Evolutionary conservation across 306 rosid species (phyloP), one percentile per base, ranked within the genome.

Genomic region (Lathyrus aphaca): DNA sequence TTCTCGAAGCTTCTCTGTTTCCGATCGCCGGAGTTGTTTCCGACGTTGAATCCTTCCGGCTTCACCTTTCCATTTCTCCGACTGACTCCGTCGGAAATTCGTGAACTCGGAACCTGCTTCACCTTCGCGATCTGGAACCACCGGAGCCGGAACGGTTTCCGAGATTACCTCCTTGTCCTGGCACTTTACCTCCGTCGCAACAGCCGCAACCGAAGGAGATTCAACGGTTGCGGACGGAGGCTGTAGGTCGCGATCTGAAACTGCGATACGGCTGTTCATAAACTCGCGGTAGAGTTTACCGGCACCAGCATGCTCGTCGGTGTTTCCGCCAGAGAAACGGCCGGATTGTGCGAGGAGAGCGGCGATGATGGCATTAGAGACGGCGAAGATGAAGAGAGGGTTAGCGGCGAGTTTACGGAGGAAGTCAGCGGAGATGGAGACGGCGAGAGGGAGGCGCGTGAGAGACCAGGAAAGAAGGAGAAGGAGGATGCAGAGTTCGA

Each of bases 301-400:
- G 63, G 76, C 11, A 5, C 18, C 74, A 32, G 63, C 73, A 3
- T 44, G 18, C 3, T 19, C 46, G 57, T 48, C 5, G 14, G 39
- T 5, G 57, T 9, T 23, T 9, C 10, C 49, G 7, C 17, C 5
- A 7, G 82, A 19, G 75, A 56, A 63, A n/a, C 49, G 66, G 46
- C 80, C 58, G 64, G 95, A 86, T 1, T 88, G 90, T 37, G 85
- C 83, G 32, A 90, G 1, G 23, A 90, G 86, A 10, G 96, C 80
- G 73, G 79, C 83, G 63, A 90, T 84, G 75, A 92, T 88, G 78
- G 78, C 88, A 85, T 92, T 85, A 75, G 91, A 90, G 51, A 90
- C 21, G 23, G 90, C 49, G 91, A 92, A 92, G 18, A 89, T 89
- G 80, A 88, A 86, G 82, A 83, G 88, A 6, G 96, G 93, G 46